Evolutionary conservation across 805 yeast species (phyloP).

Genomic region (Diddensiella transvaalensis): DNA sequence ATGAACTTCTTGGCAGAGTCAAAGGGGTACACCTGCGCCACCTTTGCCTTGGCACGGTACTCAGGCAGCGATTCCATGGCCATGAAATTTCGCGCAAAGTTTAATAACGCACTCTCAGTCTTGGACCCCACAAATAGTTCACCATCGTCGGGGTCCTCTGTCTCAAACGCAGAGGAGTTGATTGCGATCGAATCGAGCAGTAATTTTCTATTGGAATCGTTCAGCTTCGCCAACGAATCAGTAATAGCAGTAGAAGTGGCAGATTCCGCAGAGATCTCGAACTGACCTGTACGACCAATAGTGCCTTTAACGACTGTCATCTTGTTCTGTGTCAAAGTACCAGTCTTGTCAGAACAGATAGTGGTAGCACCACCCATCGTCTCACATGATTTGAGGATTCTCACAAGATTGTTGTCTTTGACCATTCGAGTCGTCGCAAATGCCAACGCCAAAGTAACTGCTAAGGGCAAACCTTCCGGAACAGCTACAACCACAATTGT

Average conservation of each 20-base stretch:
- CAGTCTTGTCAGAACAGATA: conserved; percentile 95
- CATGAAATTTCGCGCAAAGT: conserved; percentile 59
- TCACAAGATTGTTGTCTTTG: conserved; percentile 90
- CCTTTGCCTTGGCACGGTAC: conserved; percentile 41
- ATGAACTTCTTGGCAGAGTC: conserved; percentile 94
- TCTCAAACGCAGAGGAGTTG: conserved; percentile 88
- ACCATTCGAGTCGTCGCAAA: conserved; percentile 99
- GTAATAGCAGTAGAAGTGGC: conserved; percentile 1
- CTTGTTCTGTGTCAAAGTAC: conserved; percentile 89
- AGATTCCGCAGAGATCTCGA: conserved; percentile 44
- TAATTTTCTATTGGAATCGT: conserved; percentile 19
- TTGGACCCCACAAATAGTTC: conserved; percentile 86
- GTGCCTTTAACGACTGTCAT: conserved; percentile 86
- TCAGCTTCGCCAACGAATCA: conserved; percentile 11
- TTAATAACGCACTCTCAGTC: conserved; percentile 85
- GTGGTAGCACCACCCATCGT: conserved; percentile 99
- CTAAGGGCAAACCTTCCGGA: conserved; percentile 98
- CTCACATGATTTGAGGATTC: conserved; percentile 90
- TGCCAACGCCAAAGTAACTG: conserved; percentile 94
- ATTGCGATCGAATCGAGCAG: conserved; percentile 59
- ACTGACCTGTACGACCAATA: conserved; percentile 50
- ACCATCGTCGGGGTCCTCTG: conserved; percentile 28
- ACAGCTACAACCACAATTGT: conserved; percentile 96
- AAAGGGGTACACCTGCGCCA: conserved; percentile 79
- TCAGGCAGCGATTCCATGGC: conserved; percentile 44